Evolutionary conservation across 176 grass and related monocot species (phyloP).

Genomic region (Metroxylon sagu): DNA sequence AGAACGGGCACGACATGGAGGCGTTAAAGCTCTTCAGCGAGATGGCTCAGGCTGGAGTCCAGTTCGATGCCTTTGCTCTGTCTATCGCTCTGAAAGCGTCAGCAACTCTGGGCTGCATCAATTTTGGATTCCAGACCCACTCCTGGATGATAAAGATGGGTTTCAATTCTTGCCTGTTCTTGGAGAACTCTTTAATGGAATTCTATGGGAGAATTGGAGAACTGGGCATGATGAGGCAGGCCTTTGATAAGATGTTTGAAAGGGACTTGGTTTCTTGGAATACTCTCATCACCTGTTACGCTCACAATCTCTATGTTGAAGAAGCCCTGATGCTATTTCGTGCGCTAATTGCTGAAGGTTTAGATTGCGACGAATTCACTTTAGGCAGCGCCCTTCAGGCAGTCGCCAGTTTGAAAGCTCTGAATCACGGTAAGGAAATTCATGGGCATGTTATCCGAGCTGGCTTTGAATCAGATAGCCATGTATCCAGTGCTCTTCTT

Average conservation of each 20-base stretch:
- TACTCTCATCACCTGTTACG: conserved; percentile 41
- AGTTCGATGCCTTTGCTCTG: conserved; percentile 36
- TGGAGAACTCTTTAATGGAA: conserved; percentile 48
- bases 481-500: conserved; percentile 49
- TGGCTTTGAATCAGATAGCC: conserved; percentile 42
- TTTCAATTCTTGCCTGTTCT: conserved; percentile 26
- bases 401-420: conserved; percentile 18
- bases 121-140: conserved; percentile 45
- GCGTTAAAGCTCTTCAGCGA: conserved; percentile 40
- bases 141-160: conserved; percentile 42
- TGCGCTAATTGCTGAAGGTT: conserved; percentile 28
- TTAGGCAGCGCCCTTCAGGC: conserved; percentile 43
- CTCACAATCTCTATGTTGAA: conserved; percentile 24
- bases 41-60: conserved; percentile 24
- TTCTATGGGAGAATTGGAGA: conserved; percentile 42
- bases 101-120: conserved; percentile 19
- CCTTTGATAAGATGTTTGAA: conserved; percentile 30
- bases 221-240: conserved; percentile 32
- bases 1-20: conserved; percentile 31
- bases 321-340: conserved; percentile 41
- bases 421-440: conserved; percentile 47
- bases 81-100: conserved; percentile 44
- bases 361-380: conserved; percentile 40
- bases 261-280: conserved; percentile 68
- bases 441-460: conserved; percentile 44